Conservation (phyloP, 495 filamentous ascomycete species). For the Penicillium antarcticum region DNA sequence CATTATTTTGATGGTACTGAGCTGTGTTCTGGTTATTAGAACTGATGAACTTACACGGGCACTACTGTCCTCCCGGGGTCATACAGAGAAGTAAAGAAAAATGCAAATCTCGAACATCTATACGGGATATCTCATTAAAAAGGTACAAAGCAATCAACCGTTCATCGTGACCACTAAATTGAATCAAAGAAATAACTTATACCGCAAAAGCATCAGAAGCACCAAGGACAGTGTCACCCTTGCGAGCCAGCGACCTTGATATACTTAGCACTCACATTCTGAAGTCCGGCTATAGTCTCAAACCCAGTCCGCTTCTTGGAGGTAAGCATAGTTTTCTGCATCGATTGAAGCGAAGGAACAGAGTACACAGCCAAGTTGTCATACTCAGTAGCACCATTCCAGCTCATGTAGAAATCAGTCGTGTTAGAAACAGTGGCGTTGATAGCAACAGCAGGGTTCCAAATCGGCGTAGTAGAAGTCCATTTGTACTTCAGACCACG, state of each 20-base stretch:
- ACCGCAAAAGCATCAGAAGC: constrained; percentile 9
- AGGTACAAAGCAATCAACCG: no score
- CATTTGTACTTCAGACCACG: constrained; percentile 15
- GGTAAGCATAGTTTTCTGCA: constrained; percentile 14
- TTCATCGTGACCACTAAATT: no score
- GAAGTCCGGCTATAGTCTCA: constrained; percentile 18
- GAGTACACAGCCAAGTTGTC: constrained; percentile 35
- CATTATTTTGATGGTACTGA: no score
- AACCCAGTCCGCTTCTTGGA: constrained; percentile 25
- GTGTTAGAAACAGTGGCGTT: neutral
- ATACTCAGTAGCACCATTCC: constrained; percentile 36
- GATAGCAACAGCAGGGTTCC: constrained; percentile 11
- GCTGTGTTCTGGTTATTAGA: no score
- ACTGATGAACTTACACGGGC: no score
- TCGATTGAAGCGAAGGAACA: constrained; percentile 14
- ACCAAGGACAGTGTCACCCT: constrained; percentile 21
- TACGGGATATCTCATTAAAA: no score
- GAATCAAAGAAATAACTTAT: neutral
- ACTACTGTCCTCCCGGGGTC: no score
- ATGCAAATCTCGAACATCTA: no score
- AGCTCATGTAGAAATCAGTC: constrained; percentile 25
- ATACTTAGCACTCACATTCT: constrained; percentile 10
- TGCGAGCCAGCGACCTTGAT: constrained; percentile 30
- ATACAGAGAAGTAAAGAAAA: no score
- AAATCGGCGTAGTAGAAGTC: constrained; percentile 11